These are phyloP conservation scores for Aspergillus puulaauensis DNA, from an alignment of 2,329 filamentous ascomycete genomes.

Conservation along the genomic window DNA sequence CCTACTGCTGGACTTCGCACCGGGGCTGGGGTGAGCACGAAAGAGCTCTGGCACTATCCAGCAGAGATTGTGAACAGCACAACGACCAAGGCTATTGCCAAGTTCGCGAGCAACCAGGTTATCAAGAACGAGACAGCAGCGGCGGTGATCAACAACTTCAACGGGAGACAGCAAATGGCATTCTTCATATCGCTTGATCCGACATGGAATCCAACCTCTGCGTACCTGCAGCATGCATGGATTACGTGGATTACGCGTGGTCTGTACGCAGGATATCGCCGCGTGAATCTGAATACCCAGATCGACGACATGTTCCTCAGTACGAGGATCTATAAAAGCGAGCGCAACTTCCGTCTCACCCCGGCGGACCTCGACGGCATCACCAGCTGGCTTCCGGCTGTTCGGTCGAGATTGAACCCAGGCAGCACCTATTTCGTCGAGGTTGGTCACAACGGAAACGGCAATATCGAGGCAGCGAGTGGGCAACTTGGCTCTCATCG, in stretches of 20 bases:
- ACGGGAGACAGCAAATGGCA: conserved; percentile 60
- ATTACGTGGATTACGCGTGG: conserved; percentile 63
- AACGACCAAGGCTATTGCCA: conserved; percentile 55
- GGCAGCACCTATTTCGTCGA: conserved; percentile 56
- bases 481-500: conserved; percentile 18
- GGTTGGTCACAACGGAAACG: conserved; percentile 57
- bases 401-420: conserved; percentile 47
- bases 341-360: conserved; percentile 52
- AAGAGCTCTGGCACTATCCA: conserved; percentile 59
- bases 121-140: conserved; percentile 47
- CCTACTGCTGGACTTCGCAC: conserved; percentile 55
- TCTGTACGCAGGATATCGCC: conserved; percentile 54
- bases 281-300: conserved; percentile 56
- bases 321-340: conserved; percentile 52
- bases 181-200: conserved; percentile 59
- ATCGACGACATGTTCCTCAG: conserved; percentile 64
- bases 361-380: conserved; percentile 49
- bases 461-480: conserved; percentile 45
- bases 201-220: conserved; percentile 54
- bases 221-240: conserved; percentile 61
- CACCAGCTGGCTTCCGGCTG: conserved; percentile 42
- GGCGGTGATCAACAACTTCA: conserved; percentile 60
- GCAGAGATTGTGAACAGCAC: conserved; percentile 54
- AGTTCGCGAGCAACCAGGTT: conserved; percentile 48
- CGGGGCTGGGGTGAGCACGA: conserved; percentile 49